Base-by-base conservation (phyloP, 202 grass and related monocot species). In the Schoenoplectus triqueter region DNA sequence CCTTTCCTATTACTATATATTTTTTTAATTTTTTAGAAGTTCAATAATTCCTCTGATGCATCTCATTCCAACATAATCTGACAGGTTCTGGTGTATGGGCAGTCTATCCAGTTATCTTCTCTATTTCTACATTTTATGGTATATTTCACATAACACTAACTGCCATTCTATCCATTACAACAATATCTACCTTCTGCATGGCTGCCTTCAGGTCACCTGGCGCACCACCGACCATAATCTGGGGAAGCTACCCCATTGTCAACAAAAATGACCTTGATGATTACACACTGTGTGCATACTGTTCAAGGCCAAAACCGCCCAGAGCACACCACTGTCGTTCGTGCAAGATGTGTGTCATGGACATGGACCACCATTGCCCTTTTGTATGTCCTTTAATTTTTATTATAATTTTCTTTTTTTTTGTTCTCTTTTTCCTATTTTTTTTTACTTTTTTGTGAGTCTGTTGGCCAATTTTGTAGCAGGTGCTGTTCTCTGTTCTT, bases 301-400 rank as follows among this genome's bases (percentile, higher is more conserved):
- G 96, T 84, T 85, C 73, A 67, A 99, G 86, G 90, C 96, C 96
- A 45, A 99, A 99, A 81, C 90, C 96, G 17, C 93, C 90, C 57
- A 92, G 93, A 86, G 90, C 96, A 86, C 93, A 99, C 85, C 96
- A 95, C 69, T 99, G 96, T 67, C 91, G 96, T 88, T 99, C 96
- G 47, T 99, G 96, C 85, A 94, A 90, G 93, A 95, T 89, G 88
- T 99, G 96, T 61, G 90, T 99, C 54, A 66, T 95, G 79, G 93
- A 99, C 82, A 99, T 99, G 96, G 96, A 99, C 87, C 96, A 99
- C 87, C 96, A 99, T 82, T 99, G 96, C 85, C 96, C 96, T 75
- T 99, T 99, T 92, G 96, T 99, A 94, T 92, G 93, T 93, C 31
- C 31, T 40, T 68, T 84, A 79, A 81, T 54, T 59, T 64, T 56